Evolutionary conservation across 495 filamentous ascomycete genomes (phyloP).

Genomic region (Podospora pseudoanserina): DNA sequence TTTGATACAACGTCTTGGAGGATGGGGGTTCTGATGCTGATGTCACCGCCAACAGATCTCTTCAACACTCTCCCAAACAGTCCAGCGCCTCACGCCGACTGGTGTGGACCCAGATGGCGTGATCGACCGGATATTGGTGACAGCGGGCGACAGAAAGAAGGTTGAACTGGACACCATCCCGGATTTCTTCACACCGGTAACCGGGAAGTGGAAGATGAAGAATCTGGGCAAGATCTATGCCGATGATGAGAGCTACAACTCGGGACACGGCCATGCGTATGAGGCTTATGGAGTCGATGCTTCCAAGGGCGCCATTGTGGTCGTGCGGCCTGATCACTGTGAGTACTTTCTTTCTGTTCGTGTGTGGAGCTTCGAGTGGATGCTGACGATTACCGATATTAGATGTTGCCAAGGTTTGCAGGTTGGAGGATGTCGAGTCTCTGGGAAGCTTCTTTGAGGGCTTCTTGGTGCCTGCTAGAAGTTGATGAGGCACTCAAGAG

Average conservation of each 20-base stretch:
- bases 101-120: constrained; percentile 51
- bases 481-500: background rate
- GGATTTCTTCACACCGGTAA: constrained; percentile 54
- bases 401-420: constrained; percentile 29
- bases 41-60: constrained; percentile 28
- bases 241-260: constrained; percentile 65
- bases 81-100: constrained; percentile 45
- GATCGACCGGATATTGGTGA: constrained; percentile 58
- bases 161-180: constrained; percentile 60
- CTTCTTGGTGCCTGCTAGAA: constrained; percentile 12
- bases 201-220: constrained; percentile 59
- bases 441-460: constrained; percentile 24
- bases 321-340: constrained; percentile 70
- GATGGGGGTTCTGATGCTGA: background rate
- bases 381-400: constrained; percentile 1
- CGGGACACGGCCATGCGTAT: constrained; percentile 63
- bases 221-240: constrained; percentile 62
- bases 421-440: constrained; percentile 22
- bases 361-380: no score
- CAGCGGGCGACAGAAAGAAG: constrained; percentile 49
- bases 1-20: background rate
- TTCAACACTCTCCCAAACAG: constrained; percentile 30
- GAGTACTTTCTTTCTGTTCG: constrained; percentile 25
- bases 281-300: constrained; percentile 56
- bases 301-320: constrained; percentile 50